Evolutionary conservation across 768 basidiomycete genomes (phyloP), one percentile per base, ranked within the genome.

Genomic region (Russula earlei): DNA sequence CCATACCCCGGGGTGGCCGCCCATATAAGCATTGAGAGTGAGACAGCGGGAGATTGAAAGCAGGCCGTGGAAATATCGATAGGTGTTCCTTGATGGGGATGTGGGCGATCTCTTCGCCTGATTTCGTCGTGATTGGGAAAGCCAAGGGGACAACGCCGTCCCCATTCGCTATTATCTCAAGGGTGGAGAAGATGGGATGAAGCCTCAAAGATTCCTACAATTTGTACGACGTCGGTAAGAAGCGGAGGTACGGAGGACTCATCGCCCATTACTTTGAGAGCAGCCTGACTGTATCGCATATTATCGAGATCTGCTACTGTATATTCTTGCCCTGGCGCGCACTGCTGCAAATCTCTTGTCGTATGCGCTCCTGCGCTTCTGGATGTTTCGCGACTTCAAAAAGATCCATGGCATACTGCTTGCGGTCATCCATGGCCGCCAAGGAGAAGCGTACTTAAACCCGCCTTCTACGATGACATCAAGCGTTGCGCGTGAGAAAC

Each of bases 101-200:
- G 3, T 31, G 38, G 12, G 42, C 19, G 29, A 56, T 41, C 19
- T 43, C 17, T 34, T 50, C 10, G 9, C 49, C 49, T 4, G 41
- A 45, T 25, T 56, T 51, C 5, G 27, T 29, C 8, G 36, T 38
- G 17, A 51, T 45, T 7, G 55, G 55, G n/a, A 43, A 43, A 1
- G 60, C 47, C 12, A 66, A 56, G 10, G 62, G 65, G 12, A 63
- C 48, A 3, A 63, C 57, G 19, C 63, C 60, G 43, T 65, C 64
- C 10, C 49, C 58, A 8, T 25, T 24, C 1, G 65, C 58, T 42
- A 54, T 41, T 11, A 60, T 60, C 4, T 41, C 0, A 2, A 57
- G 22, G 10, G 0, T 12, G 17, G 37, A 49, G 25, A 59, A 48
- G 17, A 65, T 57, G 1, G 22, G 41, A 24, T 42, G 41, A 9